A percentile compares a stretch with the other conserved stretches of the same genome.
Evolutionary conservation across 768 basidiomycete genomes (phyloP).

Genomic region (Pulveroboletus frians): DNA sequence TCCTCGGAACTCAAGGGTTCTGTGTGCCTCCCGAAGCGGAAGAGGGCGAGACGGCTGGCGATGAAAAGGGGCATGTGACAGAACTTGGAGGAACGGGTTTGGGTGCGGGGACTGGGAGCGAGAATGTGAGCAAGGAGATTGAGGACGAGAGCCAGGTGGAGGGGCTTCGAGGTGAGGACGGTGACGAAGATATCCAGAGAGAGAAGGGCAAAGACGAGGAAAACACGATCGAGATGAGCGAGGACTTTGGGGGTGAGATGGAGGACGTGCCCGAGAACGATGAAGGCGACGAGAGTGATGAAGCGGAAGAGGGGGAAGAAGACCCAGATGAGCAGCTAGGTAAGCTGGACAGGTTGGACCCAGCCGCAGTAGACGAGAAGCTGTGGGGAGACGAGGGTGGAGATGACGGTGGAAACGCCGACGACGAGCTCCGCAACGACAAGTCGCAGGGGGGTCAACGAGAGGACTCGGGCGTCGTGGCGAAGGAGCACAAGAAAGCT

Average conservation of each 20-base stretch:
- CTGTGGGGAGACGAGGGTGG: conserved; percentile 87
- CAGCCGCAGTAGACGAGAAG: conserved; percentile 88
- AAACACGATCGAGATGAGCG: conserved; percentile 85
- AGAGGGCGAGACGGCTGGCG: conserved; percentile 43
- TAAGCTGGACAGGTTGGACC: conserved; percentile 77
- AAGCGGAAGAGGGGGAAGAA: conserved; percentile 46
- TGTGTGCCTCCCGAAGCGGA: conserved; percentile 85
- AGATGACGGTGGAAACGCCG: conserved; percentile 43
- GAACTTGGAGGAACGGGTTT: conserved; percentile 75
- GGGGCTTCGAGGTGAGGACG: conserved; percentile 70
- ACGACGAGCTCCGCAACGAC: conserved; percentile 57
- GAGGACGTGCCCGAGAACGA: conserved; percentile 69
- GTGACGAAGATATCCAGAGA: conserved; percentile 24
- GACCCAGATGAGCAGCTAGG: conserved; percentile 79
- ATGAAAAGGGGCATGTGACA: conserved; percentile 35
- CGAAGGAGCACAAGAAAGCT: conserved; percentile 60
- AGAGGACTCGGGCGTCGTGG: conserved; percentile 63
- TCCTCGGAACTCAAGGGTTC: conserved; percentile 82
- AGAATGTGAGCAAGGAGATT: conserved; percentile 92
- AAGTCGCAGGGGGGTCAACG: conserved; percentile 44
- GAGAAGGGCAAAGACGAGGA: conserved; percentile 51
- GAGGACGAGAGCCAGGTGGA: conserved; percentile 97
- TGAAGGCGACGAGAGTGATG: conserved; percentile 39
- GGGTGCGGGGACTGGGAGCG: conserved; percentile 78
- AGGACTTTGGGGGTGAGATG: conserved; percentile 83